Evolutionary conservation across 106 monocot species (phyloP), one percentile per base, ranked within the genome.

Genomic region (Dendrobium officinale): DNA sequence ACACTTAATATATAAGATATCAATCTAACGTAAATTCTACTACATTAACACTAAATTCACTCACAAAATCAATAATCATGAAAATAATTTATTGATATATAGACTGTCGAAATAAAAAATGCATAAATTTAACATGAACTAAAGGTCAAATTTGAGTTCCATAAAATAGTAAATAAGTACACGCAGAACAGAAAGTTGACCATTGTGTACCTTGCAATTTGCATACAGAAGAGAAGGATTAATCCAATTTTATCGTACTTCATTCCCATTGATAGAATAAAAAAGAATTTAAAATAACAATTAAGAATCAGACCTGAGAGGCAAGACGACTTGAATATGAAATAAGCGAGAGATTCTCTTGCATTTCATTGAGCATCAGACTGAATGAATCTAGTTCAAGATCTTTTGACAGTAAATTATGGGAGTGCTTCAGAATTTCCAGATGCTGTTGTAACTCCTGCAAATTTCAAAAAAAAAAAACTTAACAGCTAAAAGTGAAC

Each of bases 271-370:
- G 70, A 16, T 48, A 22, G 2, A 51, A 76, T 18, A 67, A 78
- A 66, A 58, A 78, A 40, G n/a, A 10, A 68, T 9, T 54, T 43
- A 83, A 77, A 51, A 48, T 6, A 81, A 78, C 9, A 48, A 74
- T 17, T 44, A 6, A 73, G 20, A 87, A 13, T 24, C 88, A 84
- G 86, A 98, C 95, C 98, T 99, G 95, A 82, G 91, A 91, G 75
- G 93, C 72, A 48, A 99, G 84, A 22, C 98, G 88, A 73, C 98
- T 95, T 44, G 98, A 95, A 82, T 88, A 99, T 56, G 98, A 99
- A 87, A 99, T 88, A 81, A 99, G 91, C 10, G 98, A 99, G 77
- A 95, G 91, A 66, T 91, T 99, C 82, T 99, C 98, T 82, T 99
- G 91, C 89, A 99, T 95, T 86, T 99, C 98, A 86, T 91, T 91